Percentiles rank a stretch among this genome's conserved stretches.
These are phyloP conservation scores for Boletus rufocinnamomeus DNA, from an alignment of 768 basidiomycete genomes.

Conservation along the genomic window DNA sequence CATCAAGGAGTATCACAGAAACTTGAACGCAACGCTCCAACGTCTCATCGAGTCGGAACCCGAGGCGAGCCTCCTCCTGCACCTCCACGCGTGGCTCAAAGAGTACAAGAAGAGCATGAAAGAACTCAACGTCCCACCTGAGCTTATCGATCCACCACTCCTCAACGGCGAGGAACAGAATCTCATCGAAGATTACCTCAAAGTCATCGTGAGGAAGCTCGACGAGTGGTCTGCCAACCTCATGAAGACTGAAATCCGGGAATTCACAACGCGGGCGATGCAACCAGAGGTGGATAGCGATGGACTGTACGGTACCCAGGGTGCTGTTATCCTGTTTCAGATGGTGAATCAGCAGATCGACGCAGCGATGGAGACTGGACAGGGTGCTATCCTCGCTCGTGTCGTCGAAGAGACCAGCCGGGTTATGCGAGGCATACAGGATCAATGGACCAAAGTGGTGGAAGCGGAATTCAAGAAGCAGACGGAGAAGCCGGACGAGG, in stretches of 20 bases:
- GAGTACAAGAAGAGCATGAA: slow-evolving; percentile 96
- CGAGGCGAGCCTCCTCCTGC: slow-evolving; percentile 85
- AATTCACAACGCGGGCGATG: slow-evolving; percentile 79
- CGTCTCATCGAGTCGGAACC: slow-evolving; percentile 70
- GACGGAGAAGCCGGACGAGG: slow-evolving; percentile 84
- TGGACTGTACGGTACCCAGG: slow-evolving; percentile 87
- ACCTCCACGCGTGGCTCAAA: slow-evolving; percentile 92
- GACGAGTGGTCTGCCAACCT: slow-evolving; percentile 97
- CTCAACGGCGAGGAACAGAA: slow-evolving; percentile 92
- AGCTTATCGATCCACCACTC: slow-evolving; percentile 85
- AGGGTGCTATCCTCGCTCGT: slow-evolving; percentile 88
- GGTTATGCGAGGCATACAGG: slow-evolving; percentile 87
- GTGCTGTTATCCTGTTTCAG: slow-evolving; percentile 94
- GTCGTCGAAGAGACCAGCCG: slow-evolving; percentile 87
- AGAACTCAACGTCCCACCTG: slow-evolving; percentile 81
- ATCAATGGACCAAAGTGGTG: slow-evolving; percentile 81
- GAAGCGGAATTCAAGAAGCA: slow-evolving; percentile 88
- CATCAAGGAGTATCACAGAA: slow-evolving; percentile 88
- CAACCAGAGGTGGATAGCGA: slow-evolving; percentile 90
- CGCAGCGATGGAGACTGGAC: slow-evolving; percentile 92
- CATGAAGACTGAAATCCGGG: slow-evolving; percentile 85
- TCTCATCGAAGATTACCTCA: slow-evolving; percentile 94
- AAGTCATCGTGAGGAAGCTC: slow-evolving; percentile 89
- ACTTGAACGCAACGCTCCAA: slow-evolving; percentile 73
- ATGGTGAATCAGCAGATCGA: slow-evolving; percentile 98